Base-by-base conservation (phyloP, 495 filamentous ascomycete genomes). In the Trichoderma parareesei region DNA sequence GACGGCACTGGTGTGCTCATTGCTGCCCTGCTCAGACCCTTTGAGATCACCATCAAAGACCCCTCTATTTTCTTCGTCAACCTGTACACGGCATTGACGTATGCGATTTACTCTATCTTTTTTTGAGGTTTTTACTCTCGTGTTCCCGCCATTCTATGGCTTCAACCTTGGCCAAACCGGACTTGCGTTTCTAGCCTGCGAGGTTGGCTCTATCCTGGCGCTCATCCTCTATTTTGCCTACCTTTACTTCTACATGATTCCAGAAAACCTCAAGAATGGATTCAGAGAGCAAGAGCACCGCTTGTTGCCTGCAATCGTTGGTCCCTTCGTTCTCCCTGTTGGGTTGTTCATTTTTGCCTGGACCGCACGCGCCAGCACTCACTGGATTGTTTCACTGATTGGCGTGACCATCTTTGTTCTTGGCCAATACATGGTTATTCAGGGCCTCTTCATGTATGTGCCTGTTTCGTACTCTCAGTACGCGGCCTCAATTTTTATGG, bases 321-420 rank as follows among this genome's bases (percentile, higher is more conserved):
- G 53, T 6, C 37, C 53, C 8, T 35, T 57, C 14, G 11, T 68
- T 11, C 38, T 65, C 13, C 67, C 67, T 7, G 33, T 60, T 16
- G 64, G 59, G 2, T 49, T 68, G 1, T 44, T 68, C 11, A 65
- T 61, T 38, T 66, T 68, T 43, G 67, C 60, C 16, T 68, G 67
- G 81, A 88, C 67, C 85, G 89, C 62, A 78, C 80, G 81, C 75
- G 38, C 85, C 83, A 61, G 60, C 38, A 61, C 42, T 27, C 1
- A 73, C 87, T 18, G 85, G 83, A 1, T 85, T 82, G 1, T 87
- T 85, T 71, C 85, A 5, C 84, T 88, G 65, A 65, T 88, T 35
- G 53, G 53, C 20, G 75, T 84, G 16, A 81, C 78, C 53, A 68
- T 82, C 4, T 85, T 87, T 63, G 44, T 61, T 13, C 9, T 57